A percentile compares a stretch with the other conserved stretches of the same genome.
Conservation (phyloP, 345 rosid genomes). For the Euphorbia pulcherrima region DNA sequence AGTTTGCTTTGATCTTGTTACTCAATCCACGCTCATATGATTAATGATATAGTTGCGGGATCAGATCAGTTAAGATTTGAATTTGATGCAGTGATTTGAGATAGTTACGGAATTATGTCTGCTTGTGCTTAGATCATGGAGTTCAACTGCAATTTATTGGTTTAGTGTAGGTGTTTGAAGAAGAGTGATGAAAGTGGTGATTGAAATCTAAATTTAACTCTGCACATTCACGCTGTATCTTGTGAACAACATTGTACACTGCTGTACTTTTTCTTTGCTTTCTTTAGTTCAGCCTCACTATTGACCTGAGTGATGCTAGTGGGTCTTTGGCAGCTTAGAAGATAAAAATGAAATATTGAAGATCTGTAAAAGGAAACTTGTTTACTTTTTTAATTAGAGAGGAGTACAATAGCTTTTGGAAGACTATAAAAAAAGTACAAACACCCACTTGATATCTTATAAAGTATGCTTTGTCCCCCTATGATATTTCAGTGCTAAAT, state of each 20-base stretch:
- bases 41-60: conserved; percentile 3
- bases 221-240: not conserved
- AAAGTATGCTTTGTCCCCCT: not conserved
- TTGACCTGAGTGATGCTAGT: conserved; percentile 2
- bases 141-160: not conserved
- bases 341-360: not conserved
- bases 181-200: not conserved
- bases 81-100: not conserved
- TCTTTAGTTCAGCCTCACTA: not conserved
- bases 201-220: not conserved
- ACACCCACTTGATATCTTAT: not conserved
- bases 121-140: not conserved
- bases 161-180: not conserved
- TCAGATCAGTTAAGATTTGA: not conserved
- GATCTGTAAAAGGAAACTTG: not conserved
- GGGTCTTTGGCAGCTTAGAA: not conserved
- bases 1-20: not conserved
- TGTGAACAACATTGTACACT: not conserved
- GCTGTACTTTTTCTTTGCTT: not conserved
- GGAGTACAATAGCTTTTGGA: not conserved
- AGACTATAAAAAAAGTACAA: not conserved
- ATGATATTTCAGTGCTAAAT: not conserved
- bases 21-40: not conserved
- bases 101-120: not conserved
- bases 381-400: not conserved